Evolutionary conservation across 257 asterid species (phyloP).

Genomic region (Echium plantagineum): DNA sequence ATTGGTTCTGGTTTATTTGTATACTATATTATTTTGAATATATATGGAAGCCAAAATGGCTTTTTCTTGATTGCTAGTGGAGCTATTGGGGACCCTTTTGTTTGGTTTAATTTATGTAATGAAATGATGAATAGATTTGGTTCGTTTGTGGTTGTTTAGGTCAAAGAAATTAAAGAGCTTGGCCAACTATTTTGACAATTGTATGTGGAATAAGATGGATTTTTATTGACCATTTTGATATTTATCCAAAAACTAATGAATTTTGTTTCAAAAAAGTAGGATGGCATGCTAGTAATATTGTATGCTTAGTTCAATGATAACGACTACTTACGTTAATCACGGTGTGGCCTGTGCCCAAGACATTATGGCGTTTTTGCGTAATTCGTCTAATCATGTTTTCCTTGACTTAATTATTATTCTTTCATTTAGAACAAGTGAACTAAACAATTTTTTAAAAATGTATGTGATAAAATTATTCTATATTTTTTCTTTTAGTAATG

Average conservation of each 20-base stretch:
- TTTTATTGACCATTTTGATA: too few relatives aligned
- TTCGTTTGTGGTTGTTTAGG: neutral
- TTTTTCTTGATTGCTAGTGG: neutral
- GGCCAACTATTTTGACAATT: neutral
- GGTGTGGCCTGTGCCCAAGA: conserved; percentile 35
- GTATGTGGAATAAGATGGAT: neutral
- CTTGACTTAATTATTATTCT: conserved; percentile 12
- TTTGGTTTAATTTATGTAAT: neutral
- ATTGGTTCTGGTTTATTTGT: neutral
- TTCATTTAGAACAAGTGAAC: too few relatives aligned
- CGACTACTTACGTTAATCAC: conserved; percentile 53
- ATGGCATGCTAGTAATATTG: too few relatives aligned
- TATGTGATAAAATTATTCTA: too few relatives aligned
- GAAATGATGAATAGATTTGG: neutral
- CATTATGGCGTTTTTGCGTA: neutral
- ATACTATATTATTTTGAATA: neutral
- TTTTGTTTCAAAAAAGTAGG: too few relatives aligned
- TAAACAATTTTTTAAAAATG: too few relatives aligned
- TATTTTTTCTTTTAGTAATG: too few relatives aligned
- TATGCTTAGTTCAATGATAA: conserved; percentile 15
- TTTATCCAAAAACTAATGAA: neutral
- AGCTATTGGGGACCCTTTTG: neutral
- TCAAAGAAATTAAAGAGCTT: neutral
- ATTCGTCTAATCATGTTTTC: conserved; percentile 15
- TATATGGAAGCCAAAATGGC: neutral